Evolutionary conservation across 805 yeast species (phyloP), one percentile per base, ranked within the genome.

Genomic region (Huiozyma sinensis): DNA sequence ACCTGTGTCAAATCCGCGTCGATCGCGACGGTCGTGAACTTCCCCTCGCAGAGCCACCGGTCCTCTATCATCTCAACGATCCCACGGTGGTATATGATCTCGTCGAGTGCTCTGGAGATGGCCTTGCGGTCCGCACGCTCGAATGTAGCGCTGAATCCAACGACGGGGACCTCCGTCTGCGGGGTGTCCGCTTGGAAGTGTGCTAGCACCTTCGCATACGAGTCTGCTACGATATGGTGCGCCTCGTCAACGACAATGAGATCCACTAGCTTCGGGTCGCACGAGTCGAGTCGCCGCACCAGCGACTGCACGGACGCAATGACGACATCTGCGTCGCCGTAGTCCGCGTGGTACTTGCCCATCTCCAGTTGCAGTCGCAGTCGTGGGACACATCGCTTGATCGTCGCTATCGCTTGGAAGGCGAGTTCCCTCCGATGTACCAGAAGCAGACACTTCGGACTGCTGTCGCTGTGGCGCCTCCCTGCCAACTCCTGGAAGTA

Each of bases 121-220:
- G 80, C 70, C 43, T 69, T 65, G 5, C 75, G 77, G 60, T 89
- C 97, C n/a, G 76, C 75, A 45, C 97, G 64, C 52, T 77, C 78
- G 56, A 89, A 62, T 0, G 97, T 89, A 0, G 97, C 97, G 10
- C 95, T 81, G 51, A 90, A 86, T 2, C 97, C 97, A 11, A 86
- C 67, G 0, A 86, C 75, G 1, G 77, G 73, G 1, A 81, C 68
- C 0, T 64, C 63, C 45, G 76, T 65, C 0, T 66, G 58, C 0
- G 64, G 50, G 1, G 56, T 49, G 32, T 55, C 49, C 4, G 81
- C 80, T 0, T 67, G 66, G 53, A 89, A 86, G 54, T 84, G 70
- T 4, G 67, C 58, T 42, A 86, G 58, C 1, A 88, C 69, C 30
- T 70, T 68, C 12, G 63, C 38, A 66, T 89, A 90, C 1, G 88